These are phyloP conservation scores for Zea mays DNA, from an alignment of 176 grass and related monocot species.

Conservation along the genomic window DNA sequence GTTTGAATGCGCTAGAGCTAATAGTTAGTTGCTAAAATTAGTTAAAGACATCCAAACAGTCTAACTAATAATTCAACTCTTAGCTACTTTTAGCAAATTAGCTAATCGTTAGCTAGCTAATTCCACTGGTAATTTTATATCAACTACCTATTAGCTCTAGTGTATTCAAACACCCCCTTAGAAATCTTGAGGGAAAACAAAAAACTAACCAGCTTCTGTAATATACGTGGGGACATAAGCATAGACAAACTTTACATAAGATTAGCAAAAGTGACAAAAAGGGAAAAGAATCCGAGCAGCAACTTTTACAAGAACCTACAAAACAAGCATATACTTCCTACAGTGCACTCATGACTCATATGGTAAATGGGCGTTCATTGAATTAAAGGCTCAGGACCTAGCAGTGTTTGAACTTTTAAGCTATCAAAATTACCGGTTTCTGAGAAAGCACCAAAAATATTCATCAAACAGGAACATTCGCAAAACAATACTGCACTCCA, in stretches of 20 bases:
- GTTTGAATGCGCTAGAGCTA: no score
- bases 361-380: not conserved
- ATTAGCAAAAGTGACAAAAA: not conserved
- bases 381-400: not conserved
- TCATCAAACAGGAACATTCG: not conserved
- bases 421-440: not conserved
- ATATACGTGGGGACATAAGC: not conserved
- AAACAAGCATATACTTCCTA: not conserved
- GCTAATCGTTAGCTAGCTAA: no score
- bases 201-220: not conserved
- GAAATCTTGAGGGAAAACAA: not conserved
- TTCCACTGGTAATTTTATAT: no score
- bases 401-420: not conserved
- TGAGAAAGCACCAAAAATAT: not conserved
- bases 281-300: not conserved
- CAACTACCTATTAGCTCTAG: no score
- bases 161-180: no score
- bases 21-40: no score
- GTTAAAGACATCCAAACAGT: no score
- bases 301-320: not conserved
- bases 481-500: not conserved
- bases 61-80: no score
- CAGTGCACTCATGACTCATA: not conserved
- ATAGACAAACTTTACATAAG: not conserved
- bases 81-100: no score